Percentiles rank a stretch among this genome's conserved stretches.
These are phyloP conservation scores for Wickerhamiella infanticola DNA, from an alignment of 1,139 yeast genomes.

Conservation along the genomic window DNA sequence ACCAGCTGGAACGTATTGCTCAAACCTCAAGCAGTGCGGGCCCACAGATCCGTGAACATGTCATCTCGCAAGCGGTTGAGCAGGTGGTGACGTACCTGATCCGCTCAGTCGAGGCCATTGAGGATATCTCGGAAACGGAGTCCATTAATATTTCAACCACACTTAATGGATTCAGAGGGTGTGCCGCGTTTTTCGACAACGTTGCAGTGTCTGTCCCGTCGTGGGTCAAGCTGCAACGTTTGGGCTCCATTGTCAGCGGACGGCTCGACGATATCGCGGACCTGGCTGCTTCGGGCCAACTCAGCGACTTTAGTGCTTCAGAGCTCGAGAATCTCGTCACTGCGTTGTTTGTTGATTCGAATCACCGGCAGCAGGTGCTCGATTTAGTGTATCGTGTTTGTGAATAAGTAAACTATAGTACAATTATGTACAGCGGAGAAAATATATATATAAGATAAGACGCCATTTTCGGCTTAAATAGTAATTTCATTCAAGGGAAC, in stretches of 20 bases:
- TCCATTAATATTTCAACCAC: conserved; percentile 18
- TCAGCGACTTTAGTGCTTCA: conserved; percentile 50
- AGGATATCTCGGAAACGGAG: conserved; percentile 24
- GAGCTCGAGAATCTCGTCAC: conserved; percentile 50
- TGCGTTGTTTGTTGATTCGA: conserved; percentile 58
- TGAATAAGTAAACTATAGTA: too few species aligned
- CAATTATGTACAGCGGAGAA: too few species aligned
- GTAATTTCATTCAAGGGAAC: conserved; percentile 19
- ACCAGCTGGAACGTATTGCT: conserved; percentile 6
- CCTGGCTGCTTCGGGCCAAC: conserved; percentile 54
- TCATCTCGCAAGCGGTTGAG: conserved; percentile 21
- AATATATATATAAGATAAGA: too few species aligned
- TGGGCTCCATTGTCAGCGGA: conserved; percentile 22
- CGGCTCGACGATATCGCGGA: conserved; percentile 55
- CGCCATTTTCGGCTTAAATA: too few species aligned
- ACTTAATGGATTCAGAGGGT: conserved; percentile 14
- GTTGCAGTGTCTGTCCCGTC: conserved; percentile 24
- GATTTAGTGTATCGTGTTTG: not conserved
- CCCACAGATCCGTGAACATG: conserved; percentile 13
- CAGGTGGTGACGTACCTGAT: conserved; percentile 17
- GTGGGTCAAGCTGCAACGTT: conserved; percentile 26
- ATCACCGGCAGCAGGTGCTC: conserved; percentile 29
- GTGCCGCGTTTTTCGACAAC: conserved; percentile 17
- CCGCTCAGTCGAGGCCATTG: conserved; percentile 15
- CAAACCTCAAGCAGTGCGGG: conserved; percentile 2